Base-by-base conservation (phyloP, 164 flowering plant species). In the Berberis thunbergii region DNA sequence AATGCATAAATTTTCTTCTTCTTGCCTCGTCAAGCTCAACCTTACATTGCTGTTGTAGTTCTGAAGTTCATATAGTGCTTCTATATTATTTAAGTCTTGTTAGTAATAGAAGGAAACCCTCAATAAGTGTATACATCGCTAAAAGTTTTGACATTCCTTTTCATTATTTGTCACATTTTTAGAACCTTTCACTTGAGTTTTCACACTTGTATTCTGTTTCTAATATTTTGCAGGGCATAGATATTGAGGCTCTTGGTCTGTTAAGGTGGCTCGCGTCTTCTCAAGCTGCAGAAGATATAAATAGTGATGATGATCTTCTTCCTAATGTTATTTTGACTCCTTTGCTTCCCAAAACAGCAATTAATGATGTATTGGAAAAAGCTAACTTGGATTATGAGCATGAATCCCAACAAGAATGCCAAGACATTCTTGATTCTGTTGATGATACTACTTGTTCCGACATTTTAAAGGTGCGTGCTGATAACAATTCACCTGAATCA, bases 391-490 rank as follows among this genome's bases (percentile, higher is more conserved):
- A 84, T 64, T 88, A 83, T 78, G 94, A 84, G 74, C 82, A 62
- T 73, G 88, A 83, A 68, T 89, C 97, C 49, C 99, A 95, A 67
- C 82, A 79, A 72, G 99, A 95, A 70, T 95, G 97, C 69, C 96
- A 86, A 68, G 99, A 95, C 70, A 95, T 91, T 71, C 99, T 95
- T 74, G 97, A 91, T 81, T 86, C 97, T 40, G 65, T 91, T 78
- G 81, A 75, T 49, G 78, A 76, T 72, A 39, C 68, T 7, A 12
- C 45, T n/a, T 68, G 64, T 57, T 59, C 56, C 65, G 83, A 26
- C 26, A 26, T 44, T 49, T 42, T 13, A 9, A 67, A 77, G 39
- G 71, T 74, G 49, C 67, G 43, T 62, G 64, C 69, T 63, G 52
- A 45, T 45, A 61, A 61, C 41, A 50, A 67, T 58, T 57, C 67